Base-by-base conservation (phyloP, 257 asterid genomes). In the Penstemon newberryi region DNA sequence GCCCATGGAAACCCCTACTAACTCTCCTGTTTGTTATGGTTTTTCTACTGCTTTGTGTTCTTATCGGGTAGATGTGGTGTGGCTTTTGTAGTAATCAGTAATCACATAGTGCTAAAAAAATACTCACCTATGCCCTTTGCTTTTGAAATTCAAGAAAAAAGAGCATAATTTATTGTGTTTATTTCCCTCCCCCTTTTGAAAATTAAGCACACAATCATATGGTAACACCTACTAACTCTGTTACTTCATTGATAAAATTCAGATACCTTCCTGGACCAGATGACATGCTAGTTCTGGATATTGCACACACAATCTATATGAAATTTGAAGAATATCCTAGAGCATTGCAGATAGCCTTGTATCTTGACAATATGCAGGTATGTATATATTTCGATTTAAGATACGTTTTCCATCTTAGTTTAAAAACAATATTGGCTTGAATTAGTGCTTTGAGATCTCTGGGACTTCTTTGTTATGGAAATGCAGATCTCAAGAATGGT, bases 251-350 rank as follows among this genome's bases (percentile, higher is more conserved):
- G 58, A 46, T 41, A 49, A 73, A 56, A 47, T 63, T 62, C 88
- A 93, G 97, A 51, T 94, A 91, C 87, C 95, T 94, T 72, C 91
- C 96, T 46, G 96, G 89, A 47, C 99, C 96, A 10, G 99, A 94
- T 50, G 99, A 91, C 80, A 79, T 70, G 70, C 63, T 80, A 71
- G 96, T 89, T 73, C 77, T 91, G 73, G 99, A 89, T 67, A 91
- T 87, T 62, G 96, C 96, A 7, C 84, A 85, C 79, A 60, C 74
- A 64, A 91, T 94, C 46, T 94, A 94, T 78, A 81, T 89, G 95
- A 89, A 83, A 58, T 89, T 84, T 66, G 86, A 87, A 73, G 96
- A 94, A 81, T 86, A 79, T 79, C 86, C 96, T 13, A 86, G 87
- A 62, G 96, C 98, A 5, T 85, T 94, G 67, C 90, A 82, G 83